phyloP scores from a whole-genome alignment of 768 basidiomycete genomes.

The Dioszegia hungarica region DNA sequence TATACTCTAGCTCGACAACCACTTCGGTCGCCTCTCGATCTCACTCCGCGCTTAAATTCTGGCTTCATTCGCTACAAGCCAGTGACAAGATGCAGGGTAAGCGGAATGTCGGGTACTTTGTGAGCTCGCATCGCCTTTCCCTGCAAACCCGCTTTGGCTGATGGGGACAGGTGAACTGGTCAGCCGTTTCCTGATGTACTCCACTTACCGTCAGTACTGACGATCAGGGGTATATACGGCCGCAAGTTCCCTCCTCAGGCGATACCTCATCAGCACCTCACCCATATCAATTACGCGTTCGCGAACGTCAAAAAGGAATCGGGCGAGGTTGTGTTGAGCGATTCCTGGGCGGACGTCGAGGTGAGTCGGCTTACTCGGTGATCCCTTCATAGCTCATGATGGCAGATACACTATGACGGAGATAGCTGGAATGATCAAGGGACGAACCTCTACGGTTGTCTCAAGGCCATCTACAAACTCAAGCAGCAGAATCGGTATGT shows the following conservation, averaged over 20 bases:
- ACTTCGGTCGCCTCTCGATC: not conserved
- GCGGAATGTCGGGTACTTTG: slow-evolving; percentile 31
- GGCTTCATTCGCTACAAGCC: not conserved
- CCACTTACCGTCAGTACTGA: not conserved
- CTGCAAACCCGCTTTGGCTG: not conserved
- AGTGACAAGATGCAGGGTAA: slow-evolving; percentile 10
- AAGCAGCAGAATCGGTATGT: slow-evolving; percentile 71
- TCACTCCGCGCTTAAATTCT: not conserved
- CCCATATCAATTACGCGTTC: slow-evolving; percentile 90
- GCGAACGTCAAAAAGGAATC: slow-evolving; percentile 77
- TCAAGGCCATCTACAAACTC: slow-evolving; percentile 85
- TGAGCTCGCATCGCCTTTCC: slow-evolving; percentile 4
- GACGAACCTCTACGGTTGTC: slow-evolving; percentile 87
- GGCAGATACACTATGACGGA: slow-evolving; percentile 82
- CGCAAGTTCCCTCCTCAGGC: slow-evolving; percentile 81
- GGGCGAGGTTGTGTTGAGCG: slow-evolving; percentile 83
- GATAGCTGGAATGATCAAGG: slow-evolving; percentile 93
- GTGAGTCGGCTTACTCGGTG: slow-evolving; percentile 21
- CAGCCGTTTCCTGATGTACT: not conserved
- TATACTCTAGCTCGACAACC: too few species aligned
- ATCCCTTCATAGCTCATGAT: not conserved
- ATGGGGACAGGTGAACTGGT: slow-evolving; percentile 39
- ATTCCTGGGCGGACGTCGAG: slow-evolving; percentile 87
- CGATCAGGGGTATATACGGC: slow-evolving; percentile 79
- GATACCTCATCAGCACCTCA: slow-evolving; percentile 78